phyloP scores from a whole-genome alignment of 768 basidiomycete species.

The Kwoniella sp. region DNA sequence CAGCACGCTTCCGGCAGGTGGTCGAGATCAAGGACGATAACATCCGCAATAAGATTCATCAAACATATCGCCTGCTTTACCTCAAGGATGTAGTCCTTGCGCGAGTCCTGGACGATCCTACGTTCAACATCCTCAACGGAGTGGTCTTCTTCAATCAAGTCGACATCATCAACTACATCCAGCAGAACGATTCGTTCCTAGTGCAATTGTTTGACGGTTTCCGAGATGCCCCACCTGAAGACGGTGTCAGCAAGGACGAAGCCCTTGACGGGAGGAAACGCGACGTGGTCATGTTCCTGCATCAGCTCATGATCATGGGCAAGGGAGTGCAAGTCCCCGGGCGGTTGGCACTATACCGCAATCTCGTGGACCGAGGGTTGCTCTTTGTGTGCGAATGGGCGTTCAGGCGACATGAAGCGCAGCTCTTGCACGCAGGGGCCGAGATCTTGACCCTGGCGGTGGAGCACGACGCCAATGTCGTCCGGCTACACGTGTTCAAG shows the following conservation, averaged over 20 bases:
- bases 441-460: slow-evolving; percentile 79
- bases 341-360: slow-evolving; percentile 77
- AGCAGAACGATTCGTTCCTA: slow-evolving; percentile 70
- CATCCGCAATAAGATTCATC: slow-evolving; percentile 86
- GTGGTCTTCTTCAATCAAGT: slow-evolving; percentile 99
- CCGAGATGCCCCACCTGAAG: slow-evolving; percentile 10
- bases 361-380: slow-evolving; percentile 80
- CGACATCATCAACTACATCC: slow-evolving; percentile 88
- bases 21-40: slow-evolving; percentile 70
- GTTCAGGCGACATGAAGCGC: slow-evolving; percentile 59
- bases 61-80: slow-evolving; percentile 93
- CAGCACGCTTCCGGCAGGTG: slow-evolving; percentile 82
- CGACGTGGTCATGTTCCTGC: slow-evolving; percentile 79
- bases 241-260: background rate
- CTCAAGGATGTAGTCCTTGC: slow-evolving; percentile 98
- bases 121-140: slow-evolving; percentile 93
- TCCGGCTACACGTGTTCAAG: slow-evolving; percentile 76
- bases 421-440: slow-evolving; percentile 74
- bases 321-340: slow-evolving; percentile 91
- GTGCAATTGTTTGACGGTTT: slow-evolving; percentile 63
- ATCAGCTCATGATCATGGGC: slow-evolving; percentile 89
- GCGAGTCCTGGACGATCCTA: slow-evolving; percentile 88
- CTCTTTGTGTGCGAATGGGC: slow-evolving; percentile 92
- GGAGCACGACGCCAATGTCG: slow-evolving; percentile 85
- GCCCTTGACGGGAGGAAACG: slow-evolving; percentile 59